Conservation (phyloP, 2,329 filamentous ascomycete genomes). For the Rutstroemia sydowiana region DNA sequence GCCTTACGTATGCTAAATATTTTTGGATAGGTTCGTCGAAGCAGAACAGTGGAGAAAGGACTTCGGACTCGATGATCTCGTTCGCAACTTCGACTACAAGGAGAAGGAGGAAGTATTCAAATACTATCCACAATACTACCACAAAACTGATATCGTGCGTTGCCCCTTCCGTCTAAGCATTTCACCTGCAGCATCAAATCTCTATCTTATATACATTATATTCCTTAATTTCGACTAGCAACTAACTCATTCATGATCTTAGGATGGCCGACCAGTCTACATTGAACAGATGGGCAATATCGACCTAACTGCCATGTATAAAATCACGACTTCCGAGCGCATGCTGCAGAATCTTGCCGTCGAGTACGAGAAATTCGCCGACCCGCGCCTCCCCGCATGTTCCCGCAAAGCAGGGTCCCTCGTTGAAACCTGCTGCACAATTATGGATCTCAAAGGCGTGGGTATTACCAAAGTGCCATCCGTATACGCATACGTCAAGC, state of each 20-base stretch:
- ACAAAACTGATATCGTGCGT: slow-evolving; percentile 80
- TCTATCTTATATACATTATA: background rate
- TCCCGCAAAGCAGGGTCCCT: slow-evolving; percentile 84
- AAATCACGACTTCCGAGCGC: slow-evolving; percentile 84
- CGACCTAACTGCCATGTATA: slow-evolving; percentile 81
- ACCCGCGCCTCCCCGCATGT: slow-evolving; percentile 89
- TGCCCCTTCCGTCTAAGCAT: background rate
- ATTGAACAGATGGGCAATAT: slow-evolving; percentile 95
- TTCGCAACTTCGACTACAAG: slow-evolving; percentile 75
- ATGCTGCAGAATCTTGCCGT: slow-evolving; percentile 95
- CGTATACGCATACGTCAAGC: slow-evolving; percentile 81
- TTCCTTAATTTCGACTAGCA: background rate
- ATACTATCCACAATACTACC: slow-evolving; percentile 98
- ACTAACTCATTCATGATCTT: background rate
- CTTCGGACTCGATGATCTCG: slow-evolving; percentile 74
- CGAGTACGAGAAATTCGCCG: slow-evolving; percentile 94
- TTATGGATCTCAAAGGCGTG: slow-evolving; percentile 97
- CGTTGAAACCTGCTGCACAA: slow-evolving; percentile 95
- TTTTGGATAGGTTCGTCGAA: slow-evolving; percentile 67
- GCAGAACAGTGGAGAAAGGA: slow-evolving; percentile 87
- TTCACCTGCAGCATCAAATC: background rate
- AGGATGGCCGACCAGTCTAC: slow-evolving; percentile 96
- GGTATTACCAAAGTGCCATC: slow-evolving; percentile 72
- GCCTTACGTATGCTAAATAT: slow-evolving; percentile 12
- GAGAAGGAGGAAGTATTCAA: slow-evolving; percentile 79